Percentiles rank a stretch among this genome's conserved stretches.
Evolutionary conservation across 306 rosid genomes (phyloP).

Genomic region (Malus sylvestris): DNA sequence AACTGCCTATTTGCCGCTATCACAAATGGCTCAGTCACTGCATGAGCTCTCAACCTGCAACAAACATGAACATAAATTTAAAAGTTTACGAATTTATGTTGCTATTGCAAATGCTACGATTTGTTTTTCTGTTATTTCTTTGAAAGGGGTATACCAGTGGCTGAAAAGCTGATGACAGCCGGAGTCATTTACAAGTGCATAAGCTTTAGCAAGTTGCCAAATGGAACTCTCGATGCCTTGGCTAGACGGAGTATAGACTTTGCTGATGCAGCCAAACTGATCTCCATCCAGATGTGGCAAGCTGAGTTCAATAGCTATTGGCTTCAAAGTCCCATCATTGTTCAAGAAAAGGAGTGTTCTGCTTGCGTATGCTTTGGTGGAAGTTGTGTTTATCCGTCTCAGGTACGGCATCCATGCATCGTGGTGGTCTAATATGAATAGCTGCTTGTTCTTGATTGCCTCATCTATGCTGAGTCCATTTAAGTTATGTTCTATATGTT

Average conservation of each 20-base stretch:
- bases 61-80: background rate
- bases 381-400: conserved; percentile 34
- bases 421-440: conserved; percentile 57
- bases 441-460: conserved; percentile 41
- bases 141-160: conserved; percentile 37
- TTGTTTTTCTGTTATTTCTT: background rate
- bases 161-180: conserved; percentile 60
- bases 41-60: conserved; percentile 74
- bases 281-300: conserved; percentile 40
- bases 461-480: conserved; percentile 45
- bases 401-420: conserved; percentile 50
- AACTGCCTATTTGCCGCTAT: conserved; percentile 71
- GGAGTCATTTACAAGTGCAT: conserved; percentile 51
- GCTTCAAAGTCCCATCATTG: conserved; percentile 52
- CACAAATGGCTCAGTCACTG: conserved; percentile 70
- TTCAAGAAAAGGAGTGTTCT: conserved; percentile 54
- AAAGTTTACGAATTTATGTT: too few species aligned
- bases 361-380: conserved; percentile 45
- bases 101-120: background rate
- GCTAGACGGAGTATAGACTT: conserved; percentile 40
- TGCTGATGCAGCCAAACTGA: conserved; percentile 32
- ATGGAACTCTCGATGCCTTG: conserved; percentile 38
- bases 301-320: conserved; percentile 58
- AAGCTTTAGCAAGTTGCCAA: conserved; percentile 65
- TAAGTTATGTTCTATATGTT: conserved; percentile 35